Conservation (phyloP, 1,139 yeast species). For the Sugiyamaella xylanicola region DNA sequence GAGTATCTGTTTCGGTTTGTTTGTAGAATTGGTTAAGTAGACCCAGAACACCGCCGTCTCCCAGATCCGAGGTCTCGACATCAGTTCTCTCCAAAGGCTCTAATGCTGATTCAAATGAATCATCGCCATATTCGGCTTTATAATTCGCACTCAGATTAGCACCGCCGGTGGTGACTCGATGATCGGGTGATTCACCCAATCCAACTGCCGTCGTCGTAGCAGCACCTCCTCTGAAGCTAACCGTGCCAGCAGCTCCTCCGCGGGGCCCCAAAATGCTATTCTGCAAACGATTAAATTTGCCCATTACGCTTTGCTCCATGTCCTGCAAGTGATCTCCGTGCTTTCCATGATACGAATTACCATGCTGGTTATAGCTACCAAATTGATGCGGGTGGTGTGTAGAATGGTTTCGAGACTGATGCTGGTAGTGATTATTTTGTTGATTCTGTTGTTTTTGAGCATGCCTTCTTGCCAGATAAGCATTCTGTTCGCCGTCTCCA, state of each 20-base stretch:
- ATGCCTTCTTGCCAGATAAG: constrained; percentile 9
- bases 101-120: constrained; percentile 21
- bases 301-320: constrained; percentile 39
- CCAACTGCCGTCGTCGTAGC: neutral
- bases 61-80: constrained; percentile 37
- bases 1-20: constrained; percentile 27
- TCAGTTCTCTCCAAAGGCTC: constrained; percentile 26
- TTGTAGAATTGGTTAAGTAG: constrained; percentile 81
- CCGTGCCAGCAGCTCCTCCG: neutral
- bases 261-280: constrained; percentile 12
- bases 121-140: constrained; percentile 17
- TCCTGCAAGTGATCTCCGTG: constrained; percentile 20
- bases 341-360: neutral
- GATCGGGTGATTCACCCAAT: neutral
- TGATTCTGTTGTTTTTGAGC: constrained; percentile 1
- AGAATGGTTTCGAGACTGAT: neutral
- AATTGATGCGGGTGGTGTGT: neutral
- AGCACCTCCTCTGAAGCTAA: neutral
- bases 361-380: neutral
- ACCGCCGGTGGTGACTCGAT: neutral
- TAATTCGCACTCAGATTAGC: neutral
- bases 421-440: neutral
- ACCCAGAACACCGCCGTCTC: constrained; percentile 69
- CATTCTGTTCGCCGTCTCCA: constrained; percentile 45
- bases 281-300: constrained; percentile 31